Conservation (phyloP, 169 alveolate species). For the Prorocentrum cordatum region DNA sequence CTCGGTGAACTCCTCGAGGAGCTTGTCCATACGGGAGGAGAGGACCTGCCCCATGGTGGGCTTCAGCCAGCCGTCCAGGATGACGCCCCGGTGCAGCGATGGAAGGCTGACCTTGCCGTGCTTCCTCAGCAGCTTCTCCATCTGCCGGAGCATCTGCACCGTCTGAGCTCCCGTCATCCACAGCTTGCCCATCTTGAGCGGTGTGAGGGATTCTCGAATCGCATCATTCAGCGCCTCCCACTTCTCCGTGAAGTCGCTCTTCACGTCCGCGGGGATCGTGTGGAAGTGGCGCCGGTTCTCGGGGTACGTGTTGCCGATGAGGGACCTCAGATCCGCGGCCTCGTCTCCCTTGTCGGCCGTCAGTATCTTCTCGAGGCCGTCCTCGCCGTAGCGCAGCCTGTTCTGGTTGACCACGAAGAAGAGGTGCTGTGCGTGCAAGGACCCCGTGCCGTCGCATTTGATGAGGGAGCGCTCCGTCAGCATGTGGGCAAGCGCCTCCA, state of each 20-base stretch:
- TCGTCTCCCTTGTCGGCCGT: slow-evolving; percentile 36
- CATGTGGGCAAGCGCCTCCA: slow-evolving; percentile 53
- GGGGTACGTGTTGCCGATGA: slow-evolving; percentile 55
- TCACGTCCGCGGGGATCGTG: slow-evolving; percentile 16
- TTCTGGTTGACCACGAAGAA: slow-evolving; percentile 49
- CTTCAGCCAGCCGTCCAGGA: slow-evolving; percentile 61
- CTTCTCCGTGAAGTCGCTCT: background rate
- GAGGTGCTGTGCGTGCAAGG: slow-evolving; percentile 56
- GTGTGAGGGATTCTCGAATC: slow-evolving; percentile 10
- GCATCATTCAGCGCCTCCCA: slow-evolving; percentile 39
- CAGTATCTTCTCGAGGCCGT: slow-evolving; percentile 16
- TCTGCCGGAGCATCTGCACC: slow-evolving; percentile 17
- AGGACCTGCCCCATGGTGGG: slow-evolving; percentile 47
- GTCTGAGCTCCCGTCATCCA: slow-evolving; percentile 60
- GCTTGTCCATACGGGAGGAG: slow-evolving; percentile 53
- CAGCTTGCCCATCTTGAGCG: slow-evolving; percentile 60
- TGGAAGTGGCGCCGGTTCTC: slow-evolving; percentile 23
- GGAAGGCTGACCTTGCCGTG: slow-evolving; percentile 67
- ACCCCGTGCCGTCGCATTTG: slow-evolving; percentile 62
- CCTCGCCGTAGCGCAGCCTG: slow-evolving; percentile 37
- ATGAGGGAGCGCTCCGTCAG: slow-evolving; percentile 65
- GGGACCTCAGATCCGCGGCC: slow-evolving; percentile 11
- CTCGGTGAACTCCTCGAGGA: slow-evolving; percentile 9
- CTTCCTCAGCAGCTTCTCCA: slow-evolving; percentile 26
- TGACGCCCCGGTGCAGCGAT: slow-evolving; percentile 50